Conservation (phyloP, 2,329 filamentous ascomycete genomes). For the Pestalotiopsis sp. region DNA sequence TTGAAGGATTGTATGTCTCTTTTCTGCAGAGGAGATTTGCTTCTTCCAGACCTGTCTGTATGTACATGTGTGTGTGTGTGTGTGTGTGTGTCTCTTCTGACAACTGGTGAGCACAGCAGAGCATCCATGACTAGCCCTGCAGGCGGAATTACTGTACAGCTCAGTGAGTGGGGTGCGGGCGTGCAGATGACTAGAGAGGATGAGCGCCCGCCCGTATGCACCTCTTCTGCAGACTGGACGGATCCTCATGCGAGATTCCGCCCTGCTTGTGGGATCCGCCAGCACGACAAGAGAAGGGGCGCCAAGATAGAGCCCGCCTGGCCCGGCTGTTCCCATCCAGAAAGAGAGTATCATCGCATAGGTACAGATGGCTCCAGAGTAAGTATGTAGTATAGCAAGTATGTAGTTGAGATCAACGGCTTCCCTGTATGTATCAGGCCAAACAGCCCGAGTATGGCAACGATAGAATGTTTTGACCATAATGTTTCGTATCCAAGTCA, state of each 20-base stretch:
- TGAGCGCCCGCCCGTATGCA: slow-evolving; percentile 21
- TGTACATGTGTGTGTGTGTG: not conserved
- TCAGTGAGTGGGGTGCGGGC: not conserved
- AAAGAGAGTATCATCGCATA: not conserved
- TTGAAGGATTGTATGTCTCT: not conserved
- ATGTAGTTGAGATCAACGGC: too few species aligned
- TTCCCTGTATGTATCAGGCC: too few species aligned
- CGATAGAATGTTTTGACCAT: too few species aligned
- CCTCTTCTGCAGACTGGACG: slow-evolving; percentile 29
- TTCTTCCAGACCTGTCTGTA: not conserved
- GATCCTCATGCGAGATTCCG: slow-evolving; percentile 37
- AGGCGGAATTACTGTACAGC: not conserved
- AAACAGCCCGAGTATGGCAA: too few species aligned
- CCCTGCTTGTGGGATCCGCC: slow-evolving; percentile 16
- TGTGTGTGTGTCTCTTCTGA: not conserved
- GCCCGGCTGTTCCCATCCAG: not conserved
- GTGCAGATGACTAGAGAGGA: slow-evolving; percentile 21
- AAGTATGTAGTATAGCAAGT: too few species aligned
- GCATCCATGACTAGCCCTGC: slow-evolving; percentile 5
- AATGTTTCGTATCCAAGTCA: not conserved
- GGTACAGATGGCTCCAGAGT: too few species aligned
- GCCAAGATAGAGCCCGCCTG: slow-evolving; percentile 30
- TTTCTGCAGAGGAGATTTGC: not conserved
- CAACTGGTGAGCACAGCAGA: not conserved
- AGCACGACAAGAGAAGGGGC: slow-evolving; percentile 19